Percentiles rank a stretch among this genome's conserved stretches.
phyloP scores from a whole-genome alignment of 371 early-diverging fungal genomes.

The Mortierella sp. region DNA sequence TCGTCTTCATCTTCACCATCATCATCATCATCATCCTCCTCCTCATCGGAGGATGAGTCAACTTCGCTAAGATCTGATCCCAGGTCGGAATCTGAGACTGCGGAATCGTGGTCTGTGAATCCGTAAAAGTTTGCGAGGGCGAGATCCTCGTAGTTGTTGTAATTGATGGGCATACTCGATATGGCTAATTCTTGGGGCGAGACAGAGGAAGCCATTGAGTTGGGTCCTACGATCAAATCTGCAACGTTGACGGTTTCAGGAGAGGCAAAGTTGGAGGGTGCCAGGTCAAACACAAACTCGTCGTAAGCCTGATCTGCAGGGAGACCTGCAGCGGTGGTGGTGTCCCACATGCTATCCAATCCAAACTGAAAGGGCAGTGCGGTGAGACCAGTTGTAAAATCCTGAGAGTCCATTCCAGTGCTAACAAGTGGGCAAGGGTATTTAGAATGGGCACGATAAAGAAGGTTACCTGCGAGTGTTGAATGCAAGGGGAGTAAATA shows the following conservation, averaged over 20 bases:
- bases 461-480: neutral
- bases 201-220: constrained; percentile 29
- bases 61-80: constrained; percentile 28
- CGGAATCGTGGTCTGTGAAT: constrained; percentile 32
- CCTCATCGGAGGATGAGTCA: constrained; percentile 21
- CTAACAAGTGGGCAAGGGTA: neutral
- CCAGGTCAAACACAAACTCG: constrained; percentile 51
- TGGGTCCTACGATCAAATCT: constrained; percentile 47
- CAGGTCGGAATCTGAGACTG: constrained; percentile 15
- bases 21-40: constrained; percentile 23
- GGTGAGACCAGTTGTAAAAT: constrained; percentile 22
- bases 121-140: constrained; percentile 51
- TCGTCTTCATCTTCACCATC: constrained; percentile 5
- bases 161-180: constrained; percentile 11
- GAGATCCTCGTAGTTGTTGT: constrained; percentile 40
- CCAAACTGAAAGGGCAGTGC: constrained; percentile 34
- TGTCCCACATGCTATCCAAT: constrained; percentile 26
- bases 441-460: neutral
- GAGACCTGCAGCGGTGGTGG: constrained; percentile 7
- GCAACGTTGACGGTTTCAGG: constrained; percentile 51
- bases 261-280: constrained; percentile 35
- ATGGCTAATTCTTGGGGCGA: constrained; percentile 36
- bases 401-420: constrained; percentile 27
- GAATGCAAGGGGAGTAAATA: neutral
- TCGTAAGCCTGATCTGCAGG: constrained; percentile 47